A percentile compares a stretch with the other conserved stretches of the same genome.
Conservation (phyloP, 306 rosid genomes). For the Mimosa bimucronata region DNA sequence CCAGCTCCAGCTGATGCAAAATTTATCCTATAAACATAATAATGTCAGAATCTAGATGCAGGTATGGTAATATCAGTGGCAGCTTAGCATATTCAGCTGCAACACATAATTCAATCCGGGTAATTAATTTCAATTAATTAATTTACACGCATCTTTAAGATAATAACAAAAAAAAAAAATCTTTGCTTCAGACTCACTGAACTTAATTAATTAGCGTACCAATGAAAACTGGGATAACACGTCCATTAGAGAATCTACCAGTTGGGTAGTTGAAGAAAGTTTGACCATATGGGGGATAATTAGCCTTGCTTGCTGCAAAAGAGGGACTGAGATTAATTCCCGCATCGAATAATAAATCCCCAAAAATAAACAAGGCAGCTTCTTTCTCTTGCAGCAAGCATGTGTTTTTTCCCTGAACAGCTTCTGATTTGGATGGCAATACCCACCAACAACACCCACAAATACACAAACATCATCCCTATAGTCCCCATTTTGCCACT, state of each 20-base stretch:
- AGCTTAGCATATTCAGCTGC: conserved; percentile 57
- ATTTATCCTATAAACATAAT: conserved; percentile 50
- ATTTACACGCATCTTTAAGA: too few relatives aligned
- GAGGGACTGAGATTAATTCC: conserved; percentile 61
- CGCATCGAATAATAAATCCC: conserved; percentile 58
- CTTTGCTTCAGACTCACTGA: not conserved
- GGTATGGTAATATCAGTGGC: conserved; percentile 51
- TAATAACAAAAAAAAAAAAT: too few relatives aligned
- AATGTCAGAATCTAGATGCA: conserved; percentile 42
- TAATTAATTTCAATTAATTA: not conserved
- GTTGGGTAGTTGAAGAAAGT: conserved; percentile 48
- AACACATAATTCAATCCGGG: not conserved
- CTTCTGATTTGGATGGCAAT: not conserved
- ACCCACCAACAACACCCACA: not conserved
- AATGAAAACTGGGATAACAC: conserved; percentile 46
- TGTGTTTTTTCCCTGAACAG: not conserved
- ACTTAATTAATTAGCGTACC: not conserved
- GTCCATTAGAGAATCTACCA: conserved; percentile 55
- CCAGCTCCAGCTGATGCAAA: conserved; percentile 74
- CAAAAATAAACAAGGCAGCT: conserved; percentile 50
- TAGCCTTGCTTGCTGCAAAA: conserved; percentile 23
- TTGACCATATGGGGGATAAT: conserved; percentile 48
- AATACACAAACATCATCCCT: not conserved
- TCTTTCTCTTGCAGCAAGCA: conserved; percentile 16
- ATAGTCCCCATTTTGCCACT: not conserved